A percentile compares a stretch with the other conserved stretches of the same genome.
These are phyloP conservation scores for Krasilnikovozyma curviuscula DNA, from an alignment of 768 basidiomycete genomes.

Conservation along the genomic window DNA sequence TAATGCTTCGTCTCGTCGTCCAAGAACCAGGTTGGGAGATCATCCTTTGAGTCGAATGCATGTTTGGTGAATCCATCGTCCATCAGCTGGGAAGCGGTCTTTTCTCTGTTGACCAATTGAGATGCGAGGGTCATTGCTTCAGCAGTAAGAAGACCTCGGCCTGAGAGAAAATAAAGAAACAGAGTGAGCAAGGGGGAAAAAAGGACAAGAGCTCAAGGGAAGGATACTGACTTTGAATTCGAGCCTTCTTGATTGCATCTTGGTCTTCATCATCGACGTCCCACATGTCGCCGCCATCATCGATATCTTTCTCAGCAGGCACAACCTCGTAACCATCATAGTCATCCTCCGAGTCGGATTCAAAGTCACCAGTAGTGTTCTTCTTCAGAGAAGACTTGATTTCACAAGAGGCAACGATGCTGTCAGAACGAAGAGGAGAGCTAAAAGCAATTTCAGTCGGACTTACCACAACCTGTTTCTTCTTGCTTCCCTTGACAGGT, in stretches of 20 bases:
- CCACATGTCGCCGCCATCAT: slow-evolving; percentile 53
- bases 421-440: neutral
- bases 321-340: slow-evolving; percentile 54
- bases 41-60: slow-evolving; percentile 78
- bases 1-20: slow-evolving; percentile 88
- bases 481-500: neutral
- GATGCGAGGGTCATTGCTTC: slow-evolving; percentile 86
- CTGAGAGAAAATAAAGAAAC: slow-evolving; percentile 30
- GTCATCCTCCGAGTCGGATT: slow-evolving; percentile 27
- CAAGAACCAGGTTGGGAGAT: slow-evolving; percentile 83
- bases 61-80: slow-evolving; percentile 92
- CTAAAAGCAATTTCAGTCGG: neutral
- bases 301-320: slow-evolving; percentile 38
- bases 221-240: slow-evolving; percentile 40
- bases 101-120: slow-evolving; percentile 72
- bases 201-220: neutral
- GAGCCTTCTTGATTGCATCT: slow-evolving; percentile 44
- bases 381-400: neutral
- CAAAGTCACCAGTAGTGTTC: slow-evolving; percentile 3
- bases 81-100: slow-evolving; percentile 67
- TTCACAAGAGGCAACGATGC: neutral
- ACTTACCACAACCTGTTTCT: neutral
- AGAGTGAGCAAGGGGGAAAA: neutral
- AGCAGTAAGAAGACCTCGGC: slow-evolving; percentile 59
- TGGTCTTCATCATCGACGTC: slow-evolving; percentile 58